phyloP scores from a whole-genome alignment of 495 filamentous ascomycete genomes.

The Poronia punctata region DNA sequence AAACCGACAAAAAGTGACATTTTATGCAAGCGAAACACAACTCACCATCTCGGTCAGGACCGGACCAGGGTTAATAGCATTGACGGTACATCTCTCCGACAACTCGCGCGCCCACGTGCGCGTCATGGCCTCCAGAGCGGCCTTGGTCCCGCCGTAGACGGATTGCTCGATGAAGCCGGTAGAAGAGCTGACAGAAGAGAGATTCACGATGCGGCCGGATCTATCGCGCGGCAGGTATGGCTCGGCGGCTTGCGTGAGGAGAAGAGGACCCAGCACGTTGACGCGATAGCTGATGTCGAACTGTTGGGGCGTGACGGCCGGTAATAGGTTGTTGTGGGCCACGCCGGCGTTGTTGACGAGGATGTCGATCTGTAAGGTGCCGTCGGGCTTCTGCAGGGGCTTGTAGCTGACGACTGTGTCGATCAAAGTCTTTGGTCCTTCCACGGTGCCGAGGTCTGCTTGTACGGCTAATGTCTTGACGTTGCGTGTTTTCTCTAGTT shows the following conservation, averaged over 20 bases:
- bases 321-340: conserved; percentile 51
- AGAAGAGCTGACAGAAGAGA: conserved; percentile 62
- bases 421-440: conserved; percentile 33
- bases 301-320: conserved; percentile 49
- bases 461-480: conserved; percentile 32
- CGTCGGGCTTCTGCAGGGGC: conserved; percentile 17
- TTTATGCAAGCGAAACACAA: too few species aligned
- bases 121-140: conserved; percentile 87
- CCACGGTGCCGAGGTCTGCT: conserved; percentile 37
- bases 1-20: too few species aligned
- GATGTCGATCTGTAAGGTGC: conserved; percentile 68
- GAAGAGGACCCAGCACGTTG: conserved; percentile 81
- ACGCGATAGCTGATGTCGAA: conserved; percentile 68
- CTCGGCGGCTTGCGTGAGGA: conserved; percentile 64
- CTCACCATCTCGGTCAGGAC: conserved; percentile 74
- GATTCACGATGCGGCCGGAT: conserved; percentile 70
- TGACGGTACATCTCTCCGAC: conserved; percentile 70
- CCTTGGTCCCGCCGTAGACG: conserved; percentile 86
- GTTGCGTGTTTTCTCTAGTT: conserved; percentile 34
- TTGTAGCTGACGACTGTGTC: conserved; percentile 18
- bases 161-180: conserved; percentile 64
- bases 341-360: conserved; percentile 81
- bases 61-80: conserved; percentile 82
- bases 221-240: conserved; percentile 68
- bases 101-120: conserved; percentile 82